A percentile compares a stretch with the other conserved stretches of the same genome.
Conservation (phyloP, 1,284 basidiomycete genomes). For the Ceratobasidium sp. region DNA sequence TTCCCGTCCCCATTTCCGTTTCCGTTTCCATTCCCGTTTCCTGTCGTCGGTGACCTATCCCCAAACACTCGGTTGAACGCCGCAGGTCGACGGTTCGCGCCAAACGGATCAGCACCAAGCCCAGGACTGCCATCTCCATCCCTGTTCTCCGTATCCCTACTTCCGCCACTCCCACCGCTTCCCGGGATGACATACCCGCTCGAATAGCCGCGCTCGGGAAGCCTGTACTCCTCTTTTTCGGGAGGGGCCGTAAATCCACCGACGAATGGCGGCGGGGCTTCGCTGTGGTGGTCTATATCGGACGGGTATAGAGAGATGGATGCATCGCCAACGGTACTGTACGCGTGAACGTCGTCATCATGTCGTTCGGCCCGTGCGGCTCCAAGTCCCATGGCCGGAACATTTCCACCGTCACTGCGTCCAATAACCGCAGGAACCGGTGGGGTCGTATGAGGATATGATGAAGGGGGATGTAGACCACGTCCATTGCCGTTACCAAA, state of each 20-base stretch:
- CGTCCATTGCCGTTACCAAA: constrained; percentile 27
- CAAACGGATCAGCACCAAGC: constrained; percentile 36
- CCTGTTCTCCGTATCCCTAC: neutral
- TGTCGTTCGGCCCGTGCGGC: constrained; percentile 4
- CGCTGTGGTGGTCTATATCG: constrained; percentile 20
- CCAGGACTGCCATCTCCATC: constrained; percentile 13
- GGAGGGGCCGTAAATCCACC: constrained; percentile 3
- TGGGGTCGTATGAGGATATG: constrained; percentile 7
- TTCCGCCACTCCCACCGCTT: constrained; percentile 8
- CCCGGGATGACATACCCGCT: constrained; percentile 22
- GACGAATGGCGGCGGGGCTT: constrained; percentile 24
- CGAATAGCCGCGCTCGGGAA: constrained; percentile 33
- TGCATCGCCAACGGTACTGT: constrained; percentile 37
- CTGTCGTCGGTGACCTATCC: constrained; percentile 21
- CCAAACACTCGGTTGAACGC: constrained; percentile 43
- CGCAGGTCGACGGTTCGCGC: constrained; percentile 27
- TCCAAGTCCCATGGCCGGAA: neutral
- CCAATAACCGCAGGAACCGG: neutral
- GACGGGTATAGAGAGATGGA: constrained; percentile 42
- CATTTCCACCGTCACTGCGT: constrained; percentile 7
- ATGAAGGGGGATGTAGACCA: constrained; percentile 17
- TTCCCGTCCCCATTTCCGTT: too few relatives aligned
- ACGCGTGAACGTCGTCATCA: constrained; percentile 36
- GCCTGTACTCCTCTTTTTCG: constrained; percentile 37
- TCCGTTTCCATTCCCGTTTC: constrained; percentile 1